These are phyloP conservation scores for Mixia osmundae DNA, from an alignment of 1,284 basidiomycete species.

Conservation along the genomic window DNA sequence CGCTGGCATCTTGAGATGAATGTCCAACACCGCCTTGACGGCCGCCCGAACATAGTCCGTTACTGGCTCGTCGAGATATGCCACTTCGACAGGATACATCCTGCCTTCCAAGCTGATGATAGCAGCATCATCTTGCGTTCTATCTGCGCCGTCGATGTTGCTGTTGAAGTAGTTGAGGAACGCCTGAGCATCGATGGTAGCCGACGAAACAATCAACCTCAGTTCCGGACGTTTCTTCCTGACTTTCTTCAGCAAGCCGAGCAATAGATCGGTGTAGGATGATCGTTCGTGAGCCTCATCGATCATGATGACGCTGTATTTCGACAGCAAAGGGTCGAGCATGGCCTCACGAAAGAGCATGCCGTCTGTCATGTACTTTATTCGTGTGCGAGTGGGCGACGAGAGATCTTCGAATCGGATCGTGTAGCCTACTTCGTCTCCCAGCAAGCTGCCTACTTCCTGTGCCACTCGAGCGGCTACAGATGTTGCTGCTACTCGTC, in stretches of 20 bases:
- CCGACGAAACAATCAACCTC: constrained; percentile 76
- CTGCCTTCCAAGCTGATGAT: constrained; percentile 22
- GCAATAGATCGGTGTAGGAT: constrained; percentile 23
- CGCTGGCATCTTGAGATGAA: constrained; percentile 23
- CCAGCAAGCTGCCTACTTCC: constrained; percentile 31
- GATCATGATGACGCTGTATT: constrained; percentile 21
- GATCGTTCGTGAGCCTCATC: constrained; percentile 26
- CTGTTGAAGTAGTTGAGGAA: constrained; percentile 70
- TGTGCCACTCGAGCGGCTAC: constrained; percentile 23
- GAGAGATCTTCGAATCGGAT: constrained; percentile 24
- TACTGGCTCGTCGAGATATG: constrained; percentile 21
- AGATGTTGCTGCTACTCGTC: constrained; percentile 21
- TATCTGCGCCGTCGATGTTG: constrained; percentile 24
- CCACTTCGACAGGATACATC: constrained; percentile 23
- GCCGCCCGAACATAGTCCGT: constrained; percentile 21
- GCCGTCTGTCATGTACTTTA: constrained; percentile 20
- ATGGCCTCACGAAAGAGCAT: constrained; percentile 18
- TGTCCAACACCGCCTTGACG: constrained; percentile 22
- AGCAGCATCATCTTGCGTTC: constrained; percentile 11
- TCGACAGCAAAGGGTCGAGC: constrained; percentile 15
- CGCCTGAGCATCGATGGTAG: constrained; percentile 72
- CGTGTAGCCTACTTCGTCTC: constrained; percentile 42
- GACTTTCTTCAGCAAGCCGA: constrained; percentile 35
- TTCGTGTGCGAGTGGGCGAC: constrained; percentile 18
- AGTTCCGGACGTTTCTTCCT: constrained; percentile 67